Base-by-base conservation (phyloP, 805 yeast genomes). In the Lipomyces chichibuensis region DNA sequence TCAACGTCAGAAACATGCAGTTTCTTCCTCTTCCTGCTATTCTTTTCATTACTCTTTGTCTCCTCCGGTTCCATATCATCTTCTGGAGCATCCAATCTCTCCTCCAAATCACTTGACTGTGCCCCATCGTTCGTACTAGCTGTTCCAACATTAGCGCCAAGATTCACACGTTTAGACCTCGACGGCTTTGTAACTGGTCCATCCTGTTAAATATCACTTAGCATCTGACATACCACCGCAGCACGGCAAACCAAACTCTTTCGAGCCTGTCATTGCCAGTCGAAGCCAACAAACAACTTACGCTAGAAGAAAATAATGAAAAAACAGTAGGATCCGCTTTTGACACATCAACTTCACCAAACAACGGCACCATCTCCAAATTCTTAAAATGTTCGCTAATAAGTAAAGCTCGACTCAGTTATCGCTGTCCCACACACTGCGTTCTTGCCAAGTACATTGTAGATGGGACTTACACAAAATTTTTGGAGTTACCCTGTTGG, bases 1-100 rank as follows among this genome's bases (percentile, higher is more conserved):
- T 60, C 68, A 27, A 54, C 62, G 29, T 65, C 70, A 43, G 60
- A 63, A 39, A 57, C 63, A 17, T 66, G 59, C 46, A 54, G 67
- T 59, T 66, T 69, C 61, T 60, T 66, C 25, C 64, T 58, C 37
- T 64, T 69, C 65, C 66, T 59, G 23, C 57, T 67, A 27, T 59
- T 63, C 54, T 63, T 69, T 13, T 56, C 67, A 9, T 62, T 63
- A 33, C 51, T 65, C 23, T 64, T 60, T 23, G 59, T 62, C 53
- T 63, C 49, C 59, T 57, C 55, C 59, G 27, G 25, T 2, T 25
- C 62, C 56, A 63, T 52, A 27, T 64, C 64, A 3, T 23, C 57
- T 17, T 64, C 70, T 51, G 43, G 35, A 25, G 46, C 65, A 11
- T 46, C 52, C 6, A 20, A 14, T 39, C 23, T 9, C 64, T 25